These are phyloP conservation scores for Mucor irregularis DNA, from an alignment of 371 early-diverging fungal genomes.

Conservation along the genomic window DNA sequence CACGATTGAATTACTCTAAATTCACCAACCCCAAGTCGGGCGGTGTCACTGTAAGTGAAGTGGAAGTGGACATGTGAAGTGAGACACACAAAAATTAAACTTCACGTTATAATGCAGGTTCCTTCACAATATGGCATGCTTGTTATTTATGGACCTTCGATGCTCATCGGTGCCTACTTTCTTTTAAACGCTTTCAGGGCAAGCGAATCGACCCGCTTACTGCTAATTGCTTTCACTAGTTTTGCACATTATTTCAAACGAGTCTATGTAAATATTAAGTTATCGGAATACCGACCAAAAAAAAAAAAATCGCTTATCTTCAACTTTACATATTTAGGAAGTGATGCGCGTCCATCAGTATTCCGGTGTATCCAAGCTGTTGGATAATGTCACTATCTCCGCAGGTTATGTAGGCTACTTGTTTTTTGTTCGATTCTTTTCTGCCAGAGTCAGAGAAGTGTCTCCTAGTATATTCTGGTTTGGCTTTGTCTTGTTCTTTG, in stretches of 20 bases:
- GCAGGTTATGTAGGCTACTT: constrained; percentile 20
- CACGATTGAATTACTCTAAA: constrained; percentile 40
- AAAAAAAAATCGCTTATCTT: too few species aligned
- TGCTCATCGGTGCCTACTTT: constrained; percentile 1
- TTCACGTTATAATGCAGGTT: constrained; percentile 20
- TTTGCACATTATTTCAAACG: constrained; percentile 36
- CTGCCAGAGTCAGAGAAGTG: constrained; percentile 11
- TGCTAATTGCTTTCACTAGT: constrained; percentile 5
- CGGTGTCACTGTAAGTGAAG: neutral
- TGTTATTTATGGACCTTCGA: constrained; percentile 36
- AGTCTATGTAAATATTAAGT: constrained; percentile 22
- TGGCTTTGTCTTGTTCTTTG: constrained; percentile 20
- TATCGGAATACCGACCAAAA: neutral
- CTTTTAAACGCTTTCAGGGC: too few species aligned
- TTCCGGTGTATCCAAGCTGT: constrained; percentile 24
- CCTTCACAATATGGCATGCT: constrained; percentile 38
- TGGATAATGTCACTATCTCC: constrained; percentile 25
- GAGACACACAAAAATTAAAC: too few species aligned
- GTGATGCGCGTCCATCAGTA: constrained; percentile 35
- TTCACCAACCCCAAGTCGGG: constrained; percentile 13
- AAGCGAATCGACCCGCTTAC: too few species aligned
- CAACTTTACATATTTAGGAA: constrained; percentile 24
- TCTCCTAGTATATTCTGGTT: neutral
- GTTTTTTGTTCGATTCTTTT: neutral
- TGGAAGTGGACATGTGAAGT: too few species aligned